phyloP scores from a whole-genome alignment of 495 filamentous ascomycete genomes.

The Lasiosphaeria hispida region DNA sequence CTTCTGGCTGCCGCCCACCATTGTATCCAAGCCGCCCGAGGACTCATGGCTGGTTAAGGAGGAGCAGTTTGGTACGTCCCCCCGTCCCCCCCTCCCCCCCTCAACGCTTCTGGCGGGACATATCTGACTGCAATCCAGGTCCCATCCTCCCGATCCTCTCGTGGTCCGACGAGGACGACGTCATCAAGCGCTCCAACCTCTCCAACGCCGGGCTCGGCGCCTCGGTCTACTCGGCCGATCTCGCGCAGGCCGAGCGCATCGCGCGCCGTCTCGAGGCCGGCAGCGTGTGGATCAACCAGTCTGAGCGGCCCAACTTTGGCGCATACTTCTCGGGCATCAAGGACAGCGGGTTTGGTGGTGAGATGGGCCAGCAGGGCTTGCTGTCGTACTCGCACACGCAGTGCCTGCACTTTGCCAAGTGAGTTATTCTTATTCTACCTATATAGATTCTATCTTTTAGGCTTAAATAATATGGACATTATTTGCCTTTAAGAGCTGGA shows the following conservation, averaged over 20 bases:
- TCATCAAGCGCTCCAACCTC: constrained; percentile 55
- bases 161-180: constrained; percentile 59
- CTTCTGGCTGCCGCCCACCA: constrained; percentile 49
- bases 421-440: background rate
- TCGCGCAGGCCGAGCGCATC: constrained; percentile 48
- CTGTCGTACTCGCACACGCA: constrained; percentile 60
- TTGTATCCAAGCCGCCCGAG: constrained; percentile 49
- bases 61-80: constrained; percentile 49
- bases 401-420: constrained; percentile 42
- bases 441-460: too few relatives aligned
- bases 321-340: constrained; percentile 64
- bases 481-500: too few relatives aligned
- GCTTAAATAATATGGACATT: too few relatives aligned
- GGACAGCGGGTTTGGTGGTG: constrained; percentile 63
- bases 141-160: constrained; percentile 57
- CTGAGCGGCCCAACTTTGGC: constrained; percentile 48
- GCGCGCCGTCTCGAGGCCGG: constrained; percentile 53
- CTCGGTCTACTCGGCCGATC: constrained; percentile 55
- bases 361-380: constrained; percentile 59
- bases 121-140: constrained; percentile 21
- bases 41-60: constrained; percentile 42
- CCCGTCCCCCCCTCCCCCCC: too few relatives aligned
- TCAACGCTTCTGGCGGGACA: background rate
- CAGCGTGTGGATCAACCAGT: constrained; percentile 58
- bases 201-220: constrained; percentile 56